Percentiles rank a stretch among this genome's conserved stretches.
phyloP scores from a whole-genome alignment of 2,329 filamentous ascomycete species.

The Phyllachora maydis region DNA sequence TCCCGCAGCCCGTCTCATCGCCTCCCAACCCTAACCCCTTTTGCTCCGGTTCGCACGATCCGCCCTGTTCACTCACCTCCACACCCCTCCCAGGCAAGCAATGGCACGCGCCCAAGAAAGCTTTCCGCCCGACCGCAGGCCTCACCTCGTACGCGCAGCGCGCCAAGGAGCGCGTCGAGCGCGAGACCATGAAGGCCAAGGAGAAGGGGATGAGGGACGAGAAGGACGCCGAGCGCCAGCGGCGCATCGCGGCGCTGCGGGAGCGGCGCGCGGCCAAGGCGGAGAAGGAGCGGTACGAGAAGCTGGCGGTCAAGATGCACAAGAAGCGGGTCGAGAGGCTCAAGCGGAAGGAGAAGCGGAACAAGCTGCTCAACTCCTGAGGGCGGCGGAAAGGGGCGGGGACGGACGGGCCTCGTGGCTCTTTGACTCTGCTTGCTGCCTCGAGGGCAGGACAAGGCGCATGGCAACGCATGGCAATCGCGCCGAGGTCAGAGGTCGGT shows the following conservation, averaged over 20 bases:
- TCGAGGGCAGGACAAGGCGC: no score
- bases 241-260: conserved; percentile 58
- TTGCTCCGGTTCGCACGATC: not conserved
- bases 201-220: conserved; percentile 94
- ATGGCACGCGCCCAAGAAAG: conserved; percentile 69
- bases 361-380: conserved; percentile 57
- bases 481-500: no score
- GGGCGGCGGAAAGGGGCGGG: no score
- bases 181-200: conserved; percentile 67
- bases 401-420: no score
- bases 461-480: no score
- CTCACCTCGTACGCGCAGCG: conserved; percentile 65
- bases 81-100: no score
- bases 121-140: conserved; percentile 67
- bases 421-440: no score
- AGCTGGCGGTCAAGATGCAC: conserved; percentile 97
- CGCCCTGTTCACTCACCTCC: conserved; percentile 2
- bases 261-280: conserved; percentile 77
- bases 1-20: no score
- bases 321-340: conserved; percentile 80
- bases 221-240: conserved; percentile 73
- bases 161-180: conserved; percentile 44
- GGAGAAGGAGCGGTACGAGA: conserved; percentile 80
- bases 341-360: conserved; percentile 92
- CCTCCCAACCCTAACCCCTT: no score